Conservation (phyloP, 2,329 filamentous ascomycete genomes). For the Metarhizium anisopliae region DNA sequence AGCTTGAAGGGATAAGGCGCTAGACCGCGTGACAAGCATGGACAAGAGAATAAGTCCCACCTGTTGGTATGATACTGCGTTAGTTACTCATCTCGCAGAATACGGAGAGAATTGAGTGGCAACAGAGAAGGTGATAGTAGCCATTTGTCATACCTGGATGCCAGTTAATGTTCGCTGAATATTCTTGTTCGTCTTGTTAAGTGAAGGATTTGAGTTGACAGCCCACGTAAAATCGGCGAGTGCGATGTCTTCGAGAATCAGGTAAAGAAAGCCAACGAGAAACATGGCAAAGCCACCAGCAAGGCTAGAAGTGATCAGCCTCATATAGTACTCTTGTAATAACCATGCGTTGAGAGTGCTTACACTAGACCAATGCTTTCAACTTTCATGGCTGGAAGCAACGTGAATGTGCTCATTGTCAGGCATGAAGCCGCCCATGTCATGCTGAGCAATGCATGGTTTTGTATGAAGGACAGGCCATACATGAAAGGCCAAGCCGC, state of each 20-base stretch:
- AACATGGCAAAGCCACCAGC: slow-evolving; percentile 73
- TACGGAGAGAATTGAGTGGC: not conserved
- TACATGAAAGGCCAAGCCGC: slow-evolving; percentile 71
- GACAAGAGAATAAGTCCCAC: slow-evolving; percentile 71
- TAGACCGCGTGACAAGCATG: slow-evolving; percentile 80
- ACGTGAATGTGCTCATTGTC: slow-evolving; percentile 82
- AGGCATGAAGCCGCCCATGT: slow-evolving; percentile 72
- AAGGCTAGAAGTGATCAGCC: slow-evolving; percentile 39
- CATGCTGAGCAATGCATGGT: slow-evolving; percentile 53
- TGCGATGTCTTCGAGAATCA: slow-evolving; percentile 64
- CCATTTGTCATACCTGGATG: slow-evolving; percentile 43
- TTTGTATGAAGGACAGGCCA: slow-evolving; percentile 61
- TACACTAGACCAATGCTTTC: slow-evolving; percentile 72
- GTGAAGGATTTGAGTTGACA: slow-evolving; percentile 6
- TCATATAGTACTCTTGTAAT: not conserved
- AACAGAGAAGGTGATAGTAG: not conserved
- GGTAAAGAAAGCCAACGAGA: slow-evolving; percentile 64
- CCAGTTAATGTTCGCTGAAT: slow-evolving; percentile 55
- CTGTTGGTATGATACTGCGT: slow-evolving; percentile 21
- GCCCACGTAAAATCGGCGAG: slow-evolving; percentile 33
- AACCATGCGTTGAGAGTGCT: slow-evolving; percentile 14
- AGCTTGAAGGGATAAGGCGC: slow-evolving; percentile 74
- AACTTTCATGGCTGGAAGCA: slow-evolving; percentile 77
- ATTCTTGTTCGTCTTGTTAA: slow-evolving; percentile 22
- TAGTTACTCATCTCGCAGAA: not conserved